Evolutionary conservation across 2,329 filamentous ascomycete species (phyloP).

Genomic region (Aspergillus eucalypticola): DNA sequence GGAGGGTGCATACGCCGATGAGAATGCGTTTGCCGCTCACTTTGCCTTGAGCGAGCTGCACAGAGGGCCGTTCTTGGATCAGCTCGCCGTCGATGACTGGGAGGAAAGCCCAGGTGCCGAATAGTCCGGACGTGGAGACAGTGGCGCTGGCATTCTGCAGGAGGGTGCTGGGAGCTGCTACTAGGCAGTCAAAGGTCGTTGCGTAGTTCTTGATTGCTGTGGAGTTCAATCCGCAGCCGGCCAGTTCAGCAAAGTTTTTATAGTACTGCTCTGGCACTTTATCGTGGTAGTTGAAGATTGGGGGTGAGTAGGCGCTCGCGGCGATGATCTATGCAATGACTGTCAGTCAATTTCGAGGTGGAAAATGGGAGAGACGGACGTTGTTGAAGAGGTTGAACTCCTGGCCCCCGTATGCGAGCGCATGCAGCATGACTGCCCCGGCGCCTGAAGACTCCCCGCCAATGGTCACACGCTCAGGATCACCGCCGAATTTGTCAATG

Average conservation of each 20-base stretch:
- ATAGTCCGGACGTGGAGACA: slow-evolving; percentile 36
- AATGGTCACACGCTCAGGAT: slow-evolving; percentile 8
- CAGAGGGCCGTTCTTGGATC: slow-evolving; percentile 40
- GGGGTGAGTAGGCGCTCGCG: slow-evolving; percentile 55
- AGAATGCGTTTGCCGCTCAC: slow-evolving; percentile 44
- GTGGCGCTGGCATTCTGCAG: slow-evolving; percentile 41
- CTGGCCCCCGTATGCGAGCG: slow-evolving; percentile 11
- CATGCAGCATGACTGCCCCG: slow-evolving; percentile 12
- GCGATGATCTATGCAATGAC: slow-evolving; percentile 29
- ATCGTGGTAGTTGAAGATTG: slow-evolving; percentile 55
- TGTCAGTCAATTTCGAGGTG: slow-evolving; percentile 12
- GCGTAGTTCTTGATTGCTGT: slow-evolving; percentile 16
- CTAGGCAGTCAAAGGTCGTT: slow-evolving; percentile 45
- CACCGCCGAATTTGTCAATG: slow-evolving; percentile 11
- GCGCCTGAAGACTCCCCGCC: slow-evolving; percentile 12
- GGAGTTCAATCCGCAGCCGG: slow-evolving; percentile 37
- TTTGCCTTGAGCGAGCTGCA: slow-evolving; percentile 37
- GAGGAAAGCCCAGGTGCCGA: slow-evolving; percentile 47
- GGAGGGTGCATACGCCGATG: slow-evolving; percentile 21
- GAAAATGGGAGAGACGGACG: slow-evolving; percentile 16
- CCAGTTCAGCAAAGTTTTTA: slow-evolving; percentile 46
- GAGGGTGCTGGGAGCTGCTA: slow-evolving; percentile 35
- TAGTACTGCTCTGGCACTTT: slow-evolving; percentile 50
- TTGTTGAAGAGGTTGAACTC: slow-evolving; percentile 21
- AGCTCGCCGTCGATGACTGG: slow-evolving; percentile 48